Evolutionary conservation across 345 rosid genomes (phyloP), one percentile per base, ranked within the genome.

Genomic region (Ceriops tagal): DNA sequence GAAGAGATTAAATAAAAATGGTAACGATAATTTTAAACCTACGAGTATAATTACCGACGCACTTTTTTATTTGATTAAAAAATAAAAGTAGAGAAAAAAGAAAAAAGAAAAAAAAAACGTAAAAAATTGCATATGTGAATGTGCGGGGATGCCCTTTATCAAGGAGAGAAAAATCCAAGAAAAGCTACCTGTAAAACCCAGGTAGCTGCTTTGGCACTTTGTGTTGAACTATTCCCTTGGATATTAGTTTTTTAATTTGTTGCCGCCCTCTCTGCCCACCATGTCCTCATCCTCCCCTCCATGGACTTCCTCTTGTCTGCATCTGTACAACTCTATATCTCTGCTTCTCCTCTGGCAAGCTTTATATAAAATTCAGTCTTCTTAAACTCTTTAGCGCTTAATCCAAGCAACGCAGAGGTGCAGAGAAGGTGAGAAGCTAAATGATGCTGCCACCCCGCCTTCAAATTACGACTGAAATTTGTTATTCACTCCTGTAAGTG

Each of bases 101-200:
- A 13, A 58, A 9, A 4, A 2, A 1, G 19, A 3, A 5, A 49
- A 47, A 13, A 58, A 8, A 4, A 2, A 19, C 35, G 31, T 71
- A 53, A 15, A 56, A 22, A 28, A 15, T 49, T 49, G 11, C 3
- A 10, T 58, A 39, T 0, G 15, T 10, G 3, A 0, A 39, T 39
- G 16, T 2, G 13, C 11, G 46, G 46, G 3, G 46, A 9, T 9
- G 0, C 2, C 13, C 15, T 11, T 39, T 9, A 2, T 10, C 46
- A 28, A 64, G 58, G 70, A 49, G 37, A 73, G 39, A 80, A 70
- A 76, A 68, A 71, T 81, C 77, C 72, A 74, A 73, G 3, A 39
- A 39, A 13, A 3, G 70, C 16, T 52, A 52, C 77, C 79, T 78
- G 80, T 62, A 75, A 77, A 69, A 72, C 81, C 79, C 73, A 81